A percentile compares a stretch with the other conserved stretches of the same genome.
Conservation (phyloP, 306 rosid species). For the Ormosia semicastrata region DNA sequence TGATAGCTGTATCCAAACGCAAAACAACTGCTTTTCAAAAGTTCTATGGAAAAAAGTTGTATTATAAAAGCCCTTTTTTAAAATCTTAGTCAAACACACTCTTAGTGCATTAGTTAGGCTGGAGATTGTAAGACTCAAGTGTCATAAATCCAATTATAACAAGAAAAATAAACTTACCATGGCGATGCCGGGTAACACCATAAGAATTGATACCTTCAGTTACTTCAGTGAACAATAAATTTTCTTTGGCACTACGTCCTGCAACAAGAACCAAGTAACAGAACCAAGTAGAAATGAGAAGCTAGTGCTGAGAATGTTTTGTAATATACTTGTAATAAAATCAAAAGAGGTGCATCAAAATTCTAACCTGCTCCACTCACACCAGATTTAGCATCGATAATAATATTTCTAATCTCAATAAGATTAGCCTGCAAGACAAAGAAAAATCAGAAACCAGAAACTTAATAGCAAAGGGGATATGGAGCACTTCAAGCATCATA, state of each 20-base stretch:
- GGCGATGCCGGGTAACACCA: slow-evolving; percentile 92
- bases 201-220: slow-evolving; percentile 84
- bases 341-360: slow-evolving; percentile 19
- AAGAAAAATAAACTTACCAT: slow-evolving; percentile 56
- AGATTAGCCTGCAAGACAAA: slow-evolving; percentile 69
- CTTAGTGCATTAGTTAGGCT: neutral
- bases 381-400: slow-evolving; percentile 91
- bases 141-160: neutral
- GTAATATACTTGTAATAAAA: neutral
- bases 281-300: slow-evolving; percentile 15
- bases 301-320: neutral
- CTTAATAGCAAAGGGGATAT: neutral
- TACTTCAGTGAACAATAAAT: slow-evolving; percentile 81
- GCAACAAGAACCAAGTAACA: slow-evolving; percentile 40
- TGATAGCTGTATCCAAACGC: too few relatives aligned
- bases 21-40: too few relatives aligned
- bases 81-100: too few relatives aligned
- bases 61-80: too few relatives aligned
- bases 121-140: neutral
- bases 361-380: slow-evolving; percentile 94
- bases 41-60: too few relatives aligned
- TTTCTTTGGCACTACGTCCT: slow-evolving; percentile 89
- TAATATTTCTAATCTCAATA: slow-evolving; percentile 53
- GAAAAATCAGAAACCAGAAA: slow-evolving; percentile 23
- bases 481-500: slow-evolving; percentile 17